phyloP scores from a whole-genome alignment of 208 protist species.

The Acanthamoeba divionensis region DNA sequence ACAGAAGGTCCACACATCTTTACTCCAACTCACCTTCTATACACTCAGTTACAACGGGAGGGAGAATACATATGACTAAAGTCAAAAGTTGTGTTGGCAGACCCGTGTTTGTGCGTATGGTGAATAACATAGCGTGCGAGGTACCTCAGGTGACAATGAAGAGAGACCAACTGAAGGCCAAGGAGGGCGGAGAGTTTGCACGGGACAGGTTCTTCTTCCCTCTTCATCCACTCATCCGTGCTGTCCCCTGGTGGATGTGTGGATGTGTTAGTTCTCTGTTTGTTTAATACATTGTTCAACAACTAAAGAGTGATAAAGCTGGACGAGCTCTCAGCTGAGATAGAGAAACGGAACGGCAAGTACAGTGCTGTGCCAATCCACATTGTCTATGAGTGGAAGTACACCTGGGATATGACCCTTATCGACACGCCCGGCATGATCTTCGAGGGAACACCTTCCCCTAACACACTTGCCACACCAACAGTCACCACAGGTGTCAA shows the following conservation, averaged over 20 bases:
- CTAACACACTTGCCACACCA: too few species aligned
- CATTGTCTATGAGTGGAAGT: conserved; percentile 58
- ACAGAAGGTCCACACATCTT: too few species aligned
- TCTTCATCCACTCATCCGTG: not conserved
- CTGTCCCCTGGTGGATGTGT: too few species aligned
- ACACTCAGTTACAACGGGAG: too few species aligned
- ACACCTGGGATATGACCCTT: conserved; percentile 63
- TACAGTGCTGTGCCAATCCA: conserved; percentile 56
- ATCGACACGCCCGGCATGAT: conserved; percentile 60
- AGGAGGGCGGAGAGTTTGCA: not conserved
- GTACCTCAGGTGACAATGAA: conserved; percentile 62
- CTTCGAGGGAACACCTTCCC: too few species aligned
- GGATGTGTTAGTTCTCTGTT: too few species aligned
- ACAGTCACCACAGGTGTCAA: too few species aligned
- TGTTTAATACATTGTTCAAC: not conserved
- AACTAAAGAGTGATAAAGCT: not conserved
- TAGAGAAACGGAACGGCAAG: not conserved
- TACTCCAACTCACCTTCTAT: too few species aligned
- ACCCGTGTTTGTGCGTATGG: conserved; percentile 58
- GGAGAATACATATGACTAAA: too few species aligned
- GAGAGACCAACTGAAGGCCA: conserved; percentile 31
- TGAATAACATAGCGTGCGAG: conserved; percentile 59
- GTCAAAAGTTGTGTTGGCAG: too few species aligned
- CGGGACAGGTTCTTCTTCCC: not conserved
- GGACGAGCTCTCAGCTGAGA: conserved; percentile 40